These are phyloP conservation scores for Xylariaceae sp. DNA, from an alignment of 2,329 filamentous ascomycete genomes.

Conservation along the genomic window DNA sequence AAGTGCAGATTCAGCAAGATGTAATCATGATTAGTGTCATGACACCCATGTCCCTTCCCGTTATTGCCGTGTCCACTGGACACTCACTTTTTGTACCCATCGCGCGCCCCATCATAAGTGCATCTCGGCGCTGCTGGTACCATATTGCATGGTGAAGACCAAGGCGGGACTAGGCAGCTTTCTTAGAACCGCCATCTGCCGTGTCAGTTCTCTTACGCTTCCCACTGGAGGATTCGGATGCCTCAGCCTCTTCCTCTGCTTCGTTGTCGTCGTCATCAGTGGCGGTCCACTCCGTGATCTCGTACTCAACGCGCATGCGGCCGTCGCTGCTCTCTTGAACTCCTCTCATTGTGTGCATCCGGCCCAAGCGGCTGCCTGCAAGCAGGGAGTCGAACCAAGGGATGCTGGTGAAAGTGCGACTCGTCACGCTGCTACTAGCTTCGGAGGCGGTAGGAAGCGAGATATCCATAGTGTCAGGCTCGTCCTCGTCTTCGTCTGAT, in stretches of 20 bases:
- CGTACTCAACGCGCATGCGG: conserved; percentile 71
- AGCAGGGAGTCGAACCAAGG: conserved; percentile 87
- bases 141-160: no score
- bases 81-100: no score
- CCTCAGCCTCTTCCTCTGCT: conserved; percentile 31
- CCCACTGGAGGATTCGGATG: conserved; percentile 37
- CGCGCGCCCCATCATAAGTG: no score
- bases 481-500: conserved; percentile 31
- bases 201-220: conserved; percentile 54
- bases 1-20: no score
- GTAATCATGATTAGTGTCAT: no score
- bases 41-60: no score
- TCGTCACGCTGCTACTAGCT: conserved; percentile 33
- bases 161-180: background rate
- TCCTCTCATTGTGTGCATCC: conserved; percentile 60
- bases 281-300: conserved; percentile 72
- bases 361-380: conserved; percentile 70
- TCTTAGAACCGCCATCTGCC: conserved; percentile 27
- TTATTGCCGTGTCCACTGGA: no score
- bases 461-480: conserved; percentile 26
- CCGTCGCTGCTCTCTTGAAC: conserved; percentile 58
- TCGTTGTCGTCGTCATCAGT: conserved; percentile 36
- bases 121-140: no score
- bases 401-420: conserved; percentile 66
- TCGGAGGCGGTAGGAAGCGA: conserved; percentile 28